Base-by-base conservation (phyloP, 257 asterid genomes). In the Solanum infundibuliforme region DNA sequence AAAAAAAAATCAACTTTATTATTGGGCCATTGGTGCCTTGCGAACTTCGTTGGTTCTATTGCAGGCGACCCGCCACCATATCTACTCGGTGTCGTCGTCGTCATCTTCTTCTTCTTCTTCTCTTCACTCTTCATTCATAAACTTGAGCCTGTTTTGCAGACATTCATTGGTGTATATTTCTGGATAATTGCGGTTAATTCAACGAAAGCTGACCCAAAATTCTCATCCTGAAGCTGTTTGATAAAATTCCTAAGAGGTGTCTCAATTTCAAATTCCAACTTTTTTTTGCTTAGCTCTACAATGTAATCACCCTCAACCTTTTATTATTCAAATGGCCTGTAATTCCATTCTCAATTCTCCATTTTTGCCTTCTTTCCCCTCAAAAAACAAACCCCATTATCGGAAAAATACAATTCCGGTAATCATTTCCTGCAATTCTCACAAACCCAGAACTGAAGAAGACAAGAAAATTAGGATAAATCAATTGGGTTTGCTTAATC, bases 401-500 rank as follows among this genome's bases (percentile, higher is more conserved):
- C 87, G 38, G 27, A 93, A 88, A 86, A 88, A 89, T 90, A 83
- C 89, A 89, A 85, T 74, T 86, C 89, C 87, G 12, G 12, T 82
- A 89, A 90, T 89, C 87, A 88, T 92, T 88, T 89, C 91, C 27
- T 91, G 96, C 90, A 90, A 66, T 88, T 29, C 39, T 73, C 68
- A 86, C 31, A 83, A 76, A 71, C 81, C 84, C 29, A 93, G 87
- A 86, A 90, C 88, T 35, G 88, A 87, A 29, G 91, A 94, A 52
- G 90, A 91, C 60, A 88, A 93, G 23, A 91, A 79, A 52, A 86
- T 74, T 90, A 90, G 85, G 88, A 88, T 73, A 27, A 36, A 71
- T 41, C 91, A 92, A 21, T 89, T 92, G 86, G 75, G 90, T 88
- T 89, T 97, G 16, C 91, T 94, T 68, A 93, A 92, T 27, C 85